phyloP scores from a whole-genome alignment of 371 early-diverging fungal species.

The Chytridium lagenaria region DNA sequence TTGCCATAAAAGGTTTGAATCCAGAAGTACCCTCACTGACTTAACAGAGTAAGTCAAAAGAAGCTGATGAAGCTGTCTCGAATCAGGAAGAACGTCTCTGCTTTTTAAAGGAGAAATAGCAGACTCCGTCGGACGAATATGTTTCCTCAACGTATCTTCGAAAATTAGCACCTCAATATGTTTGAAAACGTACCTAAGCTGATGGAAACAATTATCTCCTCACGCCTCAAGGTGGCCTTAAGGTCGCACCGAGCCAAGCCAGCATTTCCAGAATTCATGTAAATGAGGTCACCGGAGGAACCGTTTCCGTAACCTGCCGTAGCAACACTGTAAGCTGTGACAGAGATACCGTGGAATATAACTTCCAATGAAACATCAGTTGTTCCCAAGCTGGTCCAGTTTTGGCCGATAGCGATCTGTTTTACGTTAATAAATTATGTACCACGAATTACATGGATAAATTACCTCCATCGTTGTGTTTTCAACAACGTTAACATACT shows the following conservation, averaged over 20 bases:
- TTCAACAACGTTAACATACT: slow-evolving; percentile 71
- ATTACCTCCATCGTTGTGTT: slow-evolving; percentile 79
- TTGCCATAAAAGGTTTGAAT: slow-evolving; percentile 70
- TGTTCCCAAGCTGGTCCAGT: slow-evolving; percentile 81
- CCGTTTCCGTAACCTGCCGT: slow-evolving; percentile 43
- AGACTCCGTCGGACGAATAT: slow-evolving; percentile 71
- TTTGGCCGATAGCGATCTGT: slow-evolving; percentile 68
- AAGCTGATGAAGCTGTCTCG: slow-evolving; percentile 70
- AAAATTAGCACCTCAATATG: not conserved
- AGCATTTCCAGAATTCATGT: slow-evolving; percentile 67
- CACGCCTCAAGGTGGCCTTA: slow-evolving; percentile 71
- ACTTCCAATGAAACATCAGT: slow-evolving; percentile 74
- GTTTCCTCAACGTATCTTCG: slow-evolving; percentile 67
- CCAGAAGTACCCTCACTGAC: slow-evolving; percentile 55
- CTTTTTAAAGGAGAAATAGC: slow-evolving; percentile 68
- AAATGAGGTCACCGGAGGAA: slow-evolving; percentile 39
- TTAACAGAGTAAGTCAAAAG: slow-evolving; percentile 76
- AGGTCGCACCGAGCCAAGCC: slow-evolving; percentile 76
- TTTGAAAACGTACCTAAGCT: not conserved
- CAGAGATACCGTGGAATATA: slow-evolving; percentile 81
- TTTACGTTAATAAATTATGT: slow-evolving; percentile 3
- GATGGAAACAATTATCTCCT: slow-evolving; percentile 61
- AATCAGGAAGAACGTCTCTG: slow-evolving; percentile 78
- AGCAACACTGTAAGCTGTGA: slow-evolving; percentile 46
- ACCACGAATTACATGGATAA: not conserved